phyloP scores from a whole-genome alignment of 164 flowering plant species.

The Dillenia turbinata region DNA sequence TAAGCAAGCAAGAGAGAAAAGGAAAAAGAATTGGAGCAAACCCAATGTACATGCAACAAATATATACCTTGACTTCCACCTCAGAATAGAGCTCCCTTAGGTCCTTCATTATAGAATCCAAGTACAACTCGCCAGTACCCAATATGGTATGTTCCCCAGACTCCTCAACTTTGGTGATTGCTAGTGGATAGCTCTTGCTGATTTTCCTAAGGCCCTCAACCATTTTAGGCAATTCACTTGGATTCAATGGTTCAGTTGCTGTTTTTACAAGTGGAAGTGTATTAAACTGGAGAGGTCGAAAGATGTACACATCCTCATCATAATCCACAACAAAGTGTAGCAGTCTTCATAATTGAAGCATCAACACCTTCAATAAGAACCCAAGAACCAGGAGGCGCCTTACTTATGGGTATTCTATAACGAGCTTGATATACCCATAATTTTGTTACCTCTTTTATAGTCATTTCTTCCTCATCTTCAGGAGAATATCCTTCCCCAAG shows the following conservation, averaged over 20 bases:
- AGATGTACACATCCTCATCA: conserved; percentile 90
- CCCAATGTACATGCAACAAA: not conserved
- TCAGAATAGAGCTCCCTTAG: conserved; percentile 98
- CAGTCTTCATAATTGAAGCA: conserved; percentile 98
- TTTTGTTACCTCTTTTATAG: conserved; percentile 91
- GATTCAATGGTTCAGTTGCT: conserved; percentile 96
- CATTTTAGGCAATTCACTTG: conserved; percentile 99
- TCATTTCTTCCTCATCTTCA: conserved; percentile 98
- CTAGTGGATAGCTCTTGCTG: conserved; percentile 95
- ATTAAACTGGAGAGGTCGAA: conserved; percentile 89
- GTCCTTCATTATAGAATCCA: conserved; percentile 98
- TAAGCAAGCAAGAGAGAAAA: not conserved
- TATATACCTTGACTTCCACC: conserved; percentile 90
- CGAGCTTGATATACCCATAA: conserved; percentile 98
- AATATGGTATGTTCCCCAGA: conserved; percentile 98
- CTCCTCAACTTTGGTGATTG: conserved; percentile 96
- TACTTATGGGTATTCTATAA: conserved; percentile 82
- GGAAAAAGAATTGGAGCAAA: not conserved
- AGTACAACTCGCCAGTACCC: conserved; percentile 94
- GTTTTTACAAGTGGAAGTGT: conserved; percentile 97
- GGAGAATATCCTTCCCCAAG: conserved; percentile 99
- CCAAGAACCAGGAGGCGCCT: conserved; percentile 99
- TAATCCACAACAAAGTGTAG: conserved; percentile 77
- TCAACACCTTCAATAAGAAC: conserved; percentile 99
- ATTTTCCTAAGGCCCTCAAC: conserved; percentile 99